phyloP scores from a whole-genome alignment of 192 early-diverging fungal species.

The Entomortierella chlamydospora region DNA sequence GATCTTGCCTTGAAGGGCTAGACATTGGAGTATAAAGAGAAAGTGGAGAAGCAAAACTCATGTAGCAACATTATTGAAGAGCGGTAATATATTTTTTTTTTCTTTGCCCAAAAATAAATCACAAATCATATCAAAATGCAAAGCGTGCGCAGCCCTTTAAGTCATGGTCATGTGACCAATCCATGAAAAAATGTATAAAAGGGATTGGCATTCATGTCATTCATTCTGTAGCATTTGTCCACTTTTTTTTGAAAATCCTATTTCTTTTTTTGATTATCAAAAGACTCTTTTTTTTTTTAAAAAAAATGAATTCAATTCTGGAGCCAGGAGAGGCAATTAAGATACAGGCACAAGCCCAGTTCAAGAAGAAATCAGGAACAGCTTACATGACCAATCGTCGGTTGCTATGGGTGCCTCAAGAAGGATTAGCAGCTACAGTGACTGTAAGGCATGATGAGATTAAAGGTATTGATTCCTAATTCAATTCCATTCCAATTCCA shows the following conservation, averaged over 20 bases:
- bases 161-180: no score
- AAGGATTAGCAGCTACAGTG: slow-evolving; percentile 54
- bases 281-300: not conserved
- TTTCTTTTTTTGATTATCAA: not conserved
- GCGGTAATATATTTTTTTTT: no score
- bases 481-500: no score
- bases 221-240: no score
- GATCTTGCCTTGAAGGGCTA: slow-evolving; percentile 60
- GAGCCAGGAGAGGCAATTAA: slow-evolving; percentile 41
- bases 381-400: slow-evolving; percentile 66
- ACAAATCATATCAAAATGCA: no score
- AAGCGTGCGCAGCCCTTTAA: no score
- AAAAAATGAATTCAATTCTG: slow-evolving; percentile 23
- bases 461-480: slow-evolving; percentile 41
- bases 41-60: no score
- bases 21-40: no score
- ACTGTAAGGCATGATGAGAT: slow-evolving; percentile 61
- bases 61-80: no score
- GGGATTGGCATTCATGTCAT: no score
- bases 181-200: no score
- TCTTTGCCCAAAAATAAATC: no score
- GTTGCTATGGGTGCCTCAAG: slow-evolving; percentile 64
- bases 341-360: slow-evolving; percentile 11
- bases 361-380: slow-evolving; percentile 52
- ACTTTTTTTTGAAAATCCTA: not conserved